Evolutionary conservation across 106 monocot genomes (phyloP), one percentile per base, ranked within the genome.

Genomic region (Phalaenopsis aphrodite): DNA sequence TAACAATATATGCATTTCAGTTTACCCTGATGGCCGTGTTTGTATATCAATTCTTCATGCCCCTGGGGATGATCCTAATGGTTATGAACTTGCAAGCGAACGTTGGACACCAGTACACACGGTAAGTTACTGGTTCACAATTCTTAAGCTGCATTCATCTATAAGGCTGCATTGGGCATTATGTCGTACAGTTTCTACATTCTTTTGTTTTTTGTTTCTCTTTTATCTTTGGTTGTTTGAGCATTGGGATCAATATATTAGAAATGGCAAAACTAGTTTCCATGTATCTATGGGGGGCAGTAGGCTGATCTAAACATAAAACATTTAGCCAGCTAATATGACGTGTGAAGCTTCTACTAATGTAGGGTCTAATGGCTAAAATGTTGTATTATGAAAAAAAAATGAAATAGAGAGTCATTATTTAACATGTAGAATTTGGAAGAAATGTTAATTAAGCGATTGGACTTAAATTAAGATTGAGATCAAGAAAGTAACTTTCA

Each of bases 11-110:
- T 58, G 23, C 9, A 75, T 14, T 73, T 55, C 78, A 89, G 86
- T 85, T 76, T 82, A 87, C 67, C 79, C 81, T 38, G 95, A 95
- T 82, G 95, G 95, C 43, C 88, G 92, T 73, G 95, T 95, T 81
- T 95, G 95, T 78, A 95, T 95, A 56, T 95, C 95, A 82, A 95
- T 93, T 81, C 90, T 95, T 75, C 95, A 93, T 89, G 83, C 90
- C 79, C 95, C 95, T 79, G 95, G 95, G 24, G 95, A 95, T 52
- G 95, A 95, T 66, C 95, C 95, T 61, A 89, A 91, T 88, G 93
- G 95, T 72, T 95, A 95, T 84, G 95, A 95, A 81, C 95, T 95
- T 84, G 95, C 95, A 78, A 95, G 95, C 84, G 95, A 95, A 52
- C 90, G 95, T 23, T 95, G 93, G 95, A 89, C 91, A 71, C 95